Conservation (phyloP, 148 eudicot species). For the Simmondsia chinensis region DNA sequence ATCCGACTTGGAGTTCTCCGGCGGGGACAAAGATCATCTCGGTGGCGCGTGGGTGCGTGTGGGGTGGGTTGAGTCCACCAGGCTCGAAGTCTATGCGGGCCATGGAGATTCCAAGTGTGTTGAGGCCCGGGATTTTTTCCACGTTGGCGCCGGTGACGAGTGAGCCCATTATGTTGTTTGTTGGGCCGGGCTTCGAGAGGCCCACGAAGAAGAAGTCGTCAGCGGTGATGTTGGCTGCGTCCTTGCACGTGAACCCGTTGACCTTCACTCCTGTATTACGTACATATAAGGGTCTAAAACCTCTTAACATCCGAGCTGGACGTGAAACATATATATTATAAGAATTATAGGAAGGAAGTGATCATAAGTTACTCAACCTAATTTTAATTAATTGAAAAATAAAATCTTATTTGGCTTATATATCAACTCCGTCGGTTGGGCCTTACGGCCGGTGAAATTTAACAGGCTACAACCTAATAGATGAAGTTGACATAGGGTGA, state of each 20-base stretch:
- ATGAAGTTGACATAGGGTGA: no score
- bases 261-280: slow-evolving; percentile 5
- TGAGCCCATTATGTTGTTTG: slow-evolving; percentile 6
- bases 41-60: slow-evolving; percentile 15
- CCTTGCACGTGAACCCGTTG: slow-evolving; percentile 13
- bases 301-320: no score
- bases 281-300: no score
- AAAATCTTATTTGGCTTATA: no score
- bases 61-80: slow-evolving; percentile 13
- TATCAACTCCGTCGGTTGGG: no score
- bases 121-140: slow-evolving; percentile 9
- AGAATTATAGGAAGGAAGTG: no score
- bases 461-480: no score
- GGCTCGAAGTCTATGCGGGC: slow-evolving; percentile 13
- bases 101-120: slow-evolving; percentile 14
- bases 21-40: slow-evolving; percentile 15
- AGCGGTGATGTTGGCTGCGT: background rate
- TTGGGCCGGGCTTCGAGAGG: slow-evolving; percentile 7
- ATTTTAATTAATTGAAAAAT: no score
- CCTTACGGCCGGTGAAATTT: no score
- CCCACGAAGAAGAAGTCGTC: slow-evolving; percentile 11
- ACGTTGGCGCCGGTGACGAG: slow-evolving; percentile 15
- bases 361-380: no score
- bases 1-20: slow-evolving; percentile 17
- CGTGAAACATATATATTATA: no score